Evolutionary conservation across 768 basidiomycete species (phyloP).

Genomic region (Hirschioporus abietinus): DNA sequence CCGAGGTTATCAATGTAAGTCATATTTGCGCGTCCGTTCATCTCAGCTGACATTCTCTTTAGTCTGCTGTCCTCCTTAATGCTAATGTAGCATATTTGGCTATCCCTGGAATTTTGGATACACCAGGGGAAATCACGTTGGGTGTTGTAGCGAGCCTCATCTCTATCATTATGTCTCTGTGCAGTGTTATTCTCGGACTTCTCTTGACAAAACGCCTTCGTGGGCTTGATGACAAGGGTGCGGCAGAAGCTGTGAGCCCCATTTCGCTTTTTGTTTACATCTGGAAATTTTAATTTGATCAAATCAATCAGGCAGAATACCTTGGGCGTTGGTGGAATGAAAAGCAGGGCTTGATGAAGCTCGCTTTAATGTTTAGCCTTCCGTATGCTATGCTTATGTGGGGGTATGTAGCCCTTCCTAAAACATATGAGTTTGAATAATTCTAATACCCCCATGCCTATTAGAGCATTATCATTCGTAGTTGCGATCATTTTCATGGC

Average conservation of each 20-base stretch:
- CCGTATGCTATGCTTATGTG: constrained; percentile 56
- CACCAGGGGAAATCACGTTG: constrained; percentile 25
- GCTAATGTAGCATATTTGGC: constrained; percentile 57
- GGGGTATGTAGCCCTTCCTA: constrained; percentile 40
- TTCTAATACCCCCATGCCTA: too few relatives aligned
- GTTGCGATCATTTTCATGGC: constrained; percentile 2
- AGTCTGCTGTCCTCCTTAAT: constrained; percentile 55
- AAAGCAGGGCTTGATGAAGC: constrained; percentile 39
- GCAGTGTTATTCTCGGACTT: constrained; percentile 37
- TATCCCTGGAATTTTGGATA: constrained; percentile 32
- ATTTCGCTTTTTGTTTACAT: constrained; percentile 2
- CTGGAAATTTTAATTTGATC: constrained; percentile 13
- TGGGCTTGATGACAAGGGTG: constrained; percentile 24
- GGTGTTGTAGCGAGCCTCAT: constrained; percentile 29
- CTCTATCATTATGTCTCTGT: constrained; percentile 37
- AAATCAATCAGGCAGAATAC: constrained; percentile 20
- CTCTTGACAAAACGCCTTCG: constrained; percentile 40
- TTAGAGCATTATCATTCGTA: not conserved
- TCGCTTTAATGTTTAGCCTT: constrained; percentile 48
- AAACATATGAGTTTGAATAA: too few relatives aligned
- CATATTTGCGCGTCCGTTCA: not conserved
- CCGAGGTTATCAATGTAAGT: constrained; percentile 48
- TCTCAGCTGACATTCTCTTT: not conserved
- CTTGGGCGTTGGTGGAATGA: constrained; percentile 19
- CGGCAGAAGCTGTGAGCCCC: constrained; percentile 31